Conservation (phyloP, 495 filamentous ascomycete genomes). For the Penicillium simplicissimum region DNA sequence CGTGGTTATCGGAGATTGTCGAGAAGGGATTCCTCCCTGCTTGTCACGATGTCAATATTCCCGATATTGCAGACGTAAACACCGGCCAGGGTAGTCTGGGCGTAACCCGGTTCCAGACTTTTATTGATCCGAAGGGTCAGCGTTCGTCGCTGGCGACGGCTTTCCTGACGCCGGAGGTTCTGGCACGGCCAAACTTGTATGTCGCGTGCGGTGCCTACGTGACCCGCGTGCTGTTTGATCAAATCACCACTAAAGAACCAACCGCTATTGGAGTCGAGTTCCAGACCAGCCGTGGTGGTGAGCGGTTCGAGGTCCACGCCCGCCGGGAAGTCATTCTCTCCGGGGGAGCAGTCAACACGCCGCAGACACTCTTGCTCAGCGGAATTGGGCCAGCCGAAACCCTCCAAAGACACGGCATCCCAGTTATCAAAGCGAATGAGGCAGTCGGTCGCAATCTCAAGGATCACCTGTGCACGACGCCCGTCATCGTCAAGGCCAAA, state of each 20-base stretch:
- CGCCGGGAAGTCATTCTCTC: slow-evolving; percentile 1
- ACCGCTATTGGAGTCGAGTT: slow-evolving; percentile 24
- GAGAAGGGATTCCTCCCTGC: slow-evolving; percentile 25
- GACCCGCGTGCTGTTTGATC: slow-evolving; percentile 22
- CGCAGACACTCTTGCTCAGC: background rate
- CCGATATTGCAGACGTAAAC: slow-evolving; percentile 4
- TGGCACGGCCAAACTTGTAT: slow-evolving; percentile 21
- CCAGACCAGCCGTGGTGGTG: slow-evolving; percentile 17
- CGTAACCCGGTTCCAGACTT: slow-evolving; percentile 26
- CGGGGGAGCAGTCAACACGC: background rate
- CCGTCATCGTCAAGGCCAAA: slow-evolving; percentile 26
- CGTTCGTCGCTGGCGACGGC: slow-evolving; percentile 27
- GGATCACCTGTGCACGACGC: slow-evolving; percentile 25
- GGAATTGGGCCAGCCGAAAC: background rate
- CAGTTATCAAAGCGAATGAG: background rate
- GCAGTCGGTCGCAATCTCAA: slow-evolving; percentile 24
- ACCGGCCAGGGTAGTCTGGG: slow-evolving; percentile 17
- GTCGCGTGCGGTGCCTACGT: slow-evolving; percentile 23
- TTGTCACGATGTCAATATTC: slow-evolving; percentile 19
- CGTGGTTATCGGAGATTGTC: slow-evolving; percentile 25
- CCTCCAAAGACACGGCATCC: background rate
- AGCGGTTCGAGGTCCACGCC: slow-evolving; percentile 29
- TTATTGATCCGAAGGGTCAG: slow-evolving; percentile 25
- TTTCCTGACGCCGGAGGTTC: slow-evolving; percentile 18
- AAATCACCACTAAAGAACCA: slow-evolving; percentile 5